These are phyloP conservation scores for Aspergillus japonicus DNA, from an alignment of 2,329 filamentous ascomycete genomes.

Conservation along the genomic window DNA sequence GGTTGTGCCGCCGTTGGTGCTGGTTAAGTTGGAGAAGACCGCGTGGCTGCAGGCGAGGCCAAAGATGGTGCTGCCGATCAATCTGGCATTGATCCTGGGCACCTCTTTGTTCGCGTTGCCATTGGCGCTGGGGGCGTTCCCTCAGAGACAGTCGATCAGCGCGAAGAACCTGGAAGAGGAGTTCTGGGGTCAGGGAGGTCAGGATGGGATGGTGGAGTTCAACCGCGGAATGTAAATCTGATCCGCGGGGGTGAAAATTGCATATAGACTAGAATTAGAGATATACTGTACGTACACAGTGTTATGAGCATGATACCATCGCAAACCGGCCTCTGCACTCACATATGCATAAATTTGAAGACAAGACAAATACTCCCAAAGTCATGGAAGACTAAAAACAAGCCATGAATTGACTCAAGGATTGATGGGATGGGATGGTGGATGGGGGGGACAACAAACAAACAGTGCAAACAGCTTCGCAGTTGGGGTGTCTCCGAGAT, in stretches of 20 bases:
- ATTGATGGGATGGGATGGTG: neutral
- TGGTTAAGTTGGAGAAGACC: constrained; percentile 80
- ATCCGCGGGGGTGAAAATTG: neutral
- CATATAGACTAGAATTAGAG: neutral
- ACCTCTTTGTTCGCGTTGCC: constrained; percentile 89
- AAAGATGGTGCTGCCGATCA: constrained; percentile 74
- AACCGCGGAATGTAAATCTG: constrained; percentile 78
- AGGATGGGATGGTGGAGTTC: constrained; percentile 84
- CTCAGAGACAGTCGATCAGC: constrained; percentile 79
- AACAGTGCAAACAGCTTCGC: neutral
- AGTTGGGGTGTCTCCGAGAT: neutral
- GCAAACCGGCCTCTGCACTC: neutral
- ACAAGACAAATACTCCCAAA: no score
- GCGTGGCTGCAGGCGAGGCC: constrained; percentile 79
- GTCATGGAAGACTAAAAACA: no score
- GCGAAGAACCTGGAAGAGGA: constrained; percentile 77
- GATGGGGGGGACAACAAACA: neutral
- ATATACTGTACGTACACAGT: neutral
- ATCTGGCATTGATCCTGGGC: constrained; percentile 79
- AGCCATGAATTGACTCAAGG: no score
- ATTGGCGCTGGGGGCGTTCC: constrained; percentile 86
- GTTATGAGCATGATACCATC: neutral
- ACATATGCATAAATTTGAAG: no score
- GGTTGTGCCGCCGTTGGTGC: constrained; percentile 84
- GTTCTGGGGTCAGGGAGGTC: constrained; percentile 78